These are phyloP conservation scores for Rubia tinctorum DNA, from an alignment of 305 asterid genomes.

Conservation along the genomic window DNA sequence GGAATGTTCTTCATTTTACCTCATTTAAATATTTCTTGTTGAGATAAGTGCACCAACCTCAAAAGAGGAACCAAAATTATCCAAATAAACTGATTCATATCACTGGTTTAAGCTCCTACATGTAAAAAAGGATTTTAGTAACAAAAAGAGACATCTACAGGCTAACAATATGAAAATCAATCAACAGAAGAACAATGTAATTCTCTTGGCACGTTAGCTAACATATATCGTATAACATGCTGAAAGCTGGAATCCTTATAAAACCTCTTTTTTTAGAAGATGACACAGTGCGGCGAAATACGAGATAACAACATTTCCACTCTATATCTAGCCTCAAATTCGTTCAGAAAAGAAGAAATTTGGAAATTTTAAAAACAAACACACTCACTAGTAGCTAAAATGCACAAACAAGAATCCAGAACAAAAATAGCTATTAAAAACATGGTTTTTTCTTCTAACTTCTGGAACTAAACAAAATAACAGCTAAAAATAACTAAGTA, in stretches of 20 bases:
- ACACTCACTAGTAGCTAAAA: background rate
- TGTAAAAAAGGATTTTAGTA: constrained; percentile 10
- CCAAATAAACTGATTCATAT: no score
- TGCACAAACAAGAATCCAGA: background rate
- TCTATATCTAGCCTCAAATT: constrained; percentile 34
- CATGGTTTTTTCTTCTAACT: background rate
- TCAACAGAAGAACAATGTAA: background rate
- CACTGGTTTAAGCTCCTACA: constrained; percentile 44
- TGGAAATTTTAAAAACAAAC: background rate
- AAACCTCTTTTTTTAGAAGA: constrained; percentile 64
- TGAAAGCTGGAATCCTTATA: background rate
- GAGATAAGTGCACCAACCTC: constrained; percentile 48
- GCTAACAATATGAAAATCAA: constrained; percentile 5
- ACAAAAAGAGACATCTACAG: constrained; percentile 18
- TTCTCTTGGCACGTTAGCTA: background rate
- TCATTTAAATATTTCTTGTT: constrained; percentile 50
- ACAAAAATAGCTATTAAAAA: background rate
- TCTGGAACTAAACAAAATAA: background rate
- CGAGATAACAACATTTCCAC: constrained; percentile 40
- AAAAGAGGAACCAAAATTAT: no score
- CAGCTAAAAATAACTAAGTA: background rate
- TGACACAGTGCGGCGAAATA: constrained; percentile 69
- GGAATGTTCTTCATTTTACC: constrained; percentile 35
- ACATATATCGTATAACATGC: background rate
- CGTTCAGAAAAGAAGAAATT: constrained; percentile 29